Evolutionary conservation across 75 land plant genomes (phyloP).

Genomic region (Selaginella tamariscina): DNA sequence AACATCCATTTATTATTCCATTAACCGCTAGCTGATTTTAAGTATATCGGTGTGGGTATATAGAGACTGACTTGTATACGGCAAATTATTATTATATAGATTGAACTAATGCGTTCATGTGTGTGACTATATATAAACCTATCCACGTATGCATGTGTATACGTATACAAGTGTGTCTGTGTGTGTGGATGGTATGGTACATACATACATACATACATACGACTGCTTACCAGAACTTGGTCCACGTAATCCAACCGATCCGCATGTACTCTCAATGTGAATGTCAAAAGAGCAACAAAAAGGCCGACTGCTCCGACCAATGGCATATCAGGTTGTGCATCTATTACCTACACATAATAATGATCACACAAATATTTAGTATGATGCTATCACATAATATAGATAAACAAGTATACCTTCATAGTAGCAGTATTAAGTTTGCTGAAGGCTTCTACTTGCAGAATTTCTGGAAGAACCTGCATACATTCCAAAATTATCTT

Average conservation of each 20-base stretch:
- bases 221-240: conserved; percentile 72
- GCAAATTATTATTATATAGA: no score
- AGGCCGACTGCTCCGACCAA: conserved; percentile 70
- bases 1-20: no score
- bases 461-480: conserved; percentile 85
- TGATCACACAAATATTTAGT: background rate
- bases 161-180: no score
- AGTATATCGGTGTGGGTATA: no score
- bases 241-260: conserved; percentile 99
- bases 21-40: no score
- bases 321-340: conserved; percentile 91
- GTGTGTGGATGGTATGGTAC: no score
- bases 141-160: no score
- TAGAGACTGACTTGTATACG: no score
- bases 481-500: background rate
- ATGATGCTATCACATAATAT: background rate
- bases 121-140: no score
- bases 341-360: conserved; percentile 58
- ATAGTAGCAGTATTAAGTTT: conserved; percentile 79
- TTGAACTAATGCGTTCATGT: no score
- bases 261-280: conserved; percentile 82
- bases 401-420: no score
- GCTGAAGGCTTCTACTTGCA: conserved; percentile 94
- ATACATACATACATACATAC: no score
- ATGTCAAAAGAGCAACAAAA: conserved; percentile 76